Percentiles rank a stretch among this genome's conserved stretches.
phyloP scores from a whole-genome alignment of 2,329 filamentous ascomycete species.

The Pseudogymnoascus sp. region DNA sequence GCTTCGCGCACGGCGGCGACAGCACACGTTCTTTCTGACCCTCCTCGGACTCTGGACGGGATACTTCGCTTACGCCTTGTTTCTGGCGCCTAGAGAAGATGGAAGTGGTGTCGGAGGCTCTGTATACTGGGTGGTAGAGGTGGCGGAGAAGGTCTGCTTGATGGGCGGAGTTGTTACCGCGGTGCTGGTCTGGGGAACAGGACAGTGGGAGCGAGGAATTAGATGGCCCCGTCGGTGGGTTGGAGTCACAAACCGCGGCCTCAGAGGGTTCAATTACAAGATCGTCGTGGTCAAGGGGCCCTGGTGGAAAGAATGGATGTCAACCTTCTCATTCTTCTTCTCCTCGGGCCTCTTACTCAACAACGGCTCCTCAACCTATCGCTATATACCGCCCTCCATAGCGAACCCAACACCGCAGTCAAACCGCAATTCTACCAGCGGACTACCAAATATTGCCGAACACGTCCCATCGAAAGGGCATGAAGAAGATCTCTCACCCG shows the following conservation, averaged over 20 bases:
- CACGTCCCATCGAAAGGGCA: conserved; percentile 62
- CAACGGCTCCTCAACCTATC: conserved; percentile 62
- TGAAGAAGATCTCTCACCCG: conserved; percentile 84
- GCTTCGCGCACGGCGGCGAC: conserved; percentile 75
- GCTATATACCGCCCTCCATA: conserved; percentile 62
- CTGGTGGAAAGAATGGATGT: conserved; percentile 72
- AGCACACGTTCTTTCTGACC: conserved; percentile 87
- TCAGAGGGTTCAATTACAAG: conserved; percentile 92
- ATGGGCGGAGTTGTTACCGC: conserved; percentile 84
- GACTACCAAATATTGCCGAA: conserved; percentile 36
- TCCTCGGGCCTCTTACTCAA: conserved; percentile 68
- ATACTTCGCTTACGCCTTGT: conserved; percentile 83
- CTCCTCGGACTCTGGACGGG: conserved; percentile 73
- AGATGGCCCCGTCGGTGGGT: conserved; percentile 93
- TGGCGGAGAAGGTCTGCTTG: conserved; percentile 81
- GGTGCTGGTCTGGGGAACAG: conserved; percentile 84
- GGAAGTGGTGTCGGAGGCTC: conserved; percentile 84
- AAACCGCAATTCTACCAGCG: conserved; percentile 13
- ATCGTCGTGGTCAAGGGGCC: conserved; percentile 79
- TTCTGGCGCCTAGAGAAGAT: conserved; percentile 93
- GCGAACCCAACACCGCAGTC: conserved; percentile 45
- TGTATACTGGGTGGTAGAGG: conserved; percentile 94
- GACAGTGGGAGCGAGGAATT: conserved; percentile 92
- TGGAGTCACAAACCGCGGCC: conserved; percentile 76
- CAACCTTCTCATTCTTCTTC: conserved; percentile 67